These are phyloP conservation scores for Quercus wislizeni DNA, from an alignment of 306 rosid species.

Conservation along the genomic window DNA sequence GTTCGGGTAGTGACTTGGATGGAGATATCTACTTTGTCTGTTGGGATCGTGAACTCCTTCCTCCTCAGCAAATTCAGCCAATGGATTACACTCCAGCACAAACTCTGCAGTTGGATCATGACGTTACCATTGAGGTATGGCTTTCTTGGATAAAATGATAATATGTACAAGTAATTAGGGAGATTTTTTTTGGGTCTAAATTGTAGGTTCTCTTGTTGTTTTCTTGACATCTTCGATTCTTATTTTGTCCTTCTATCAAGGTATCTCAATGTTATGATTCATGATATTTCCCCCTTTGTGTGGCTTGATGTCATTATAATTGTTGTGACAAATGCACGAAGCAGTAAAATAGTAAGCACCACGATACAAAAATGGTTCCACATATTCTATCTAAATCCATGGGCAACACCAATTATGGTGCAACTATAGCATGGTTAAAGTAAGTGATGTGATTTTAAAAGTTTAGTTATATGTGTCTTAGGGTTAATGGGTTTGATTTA, in stretches of 20 bases:
- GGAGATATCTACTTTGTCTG: conserved; percentile 75
- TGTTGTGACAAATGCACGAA: too few species aligned
- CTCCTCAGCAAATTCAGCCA: conserved; percentile 30
- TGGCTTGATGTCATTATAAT: background rate
- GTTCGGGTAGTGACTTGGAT: conserved; percentile 86
- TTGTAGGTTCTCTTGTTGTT: background rate
- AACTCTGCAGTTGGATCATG: conserved; percentile 36
- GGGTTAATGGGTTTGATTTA: too few species aligned
- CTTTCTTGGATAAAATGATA: background rate
- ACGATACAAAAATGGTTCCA: too few species aligned
- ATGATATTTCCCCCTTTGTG: background rate
- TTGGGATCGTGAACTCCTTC: conserved; percentile 75
- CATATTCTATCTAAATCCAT: too few species aligned
- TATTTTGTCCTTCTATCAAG: background rate
- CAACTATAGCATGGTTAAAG: too few species aligned
- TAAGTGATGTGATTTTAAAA: too few species aligned
- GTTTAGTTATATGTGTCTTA: too few species aligned
- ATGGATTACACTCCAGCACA: conserved; percentile 69
- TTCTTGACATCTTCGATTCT: too few species aligned
- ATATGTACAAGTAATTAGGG: background rate
- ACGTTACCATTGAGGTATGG: conserved; percentile 66
- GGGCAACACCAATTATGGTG: too few species aligned
- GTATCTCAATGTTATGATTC: background rate
- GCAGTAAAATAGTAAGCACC: too few species aligned
- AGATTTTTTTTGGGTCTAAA: background rate